Base-by-base conservation (phyloP, 768 basidiomycete genomes). In the Collybia sp. region DNA sequence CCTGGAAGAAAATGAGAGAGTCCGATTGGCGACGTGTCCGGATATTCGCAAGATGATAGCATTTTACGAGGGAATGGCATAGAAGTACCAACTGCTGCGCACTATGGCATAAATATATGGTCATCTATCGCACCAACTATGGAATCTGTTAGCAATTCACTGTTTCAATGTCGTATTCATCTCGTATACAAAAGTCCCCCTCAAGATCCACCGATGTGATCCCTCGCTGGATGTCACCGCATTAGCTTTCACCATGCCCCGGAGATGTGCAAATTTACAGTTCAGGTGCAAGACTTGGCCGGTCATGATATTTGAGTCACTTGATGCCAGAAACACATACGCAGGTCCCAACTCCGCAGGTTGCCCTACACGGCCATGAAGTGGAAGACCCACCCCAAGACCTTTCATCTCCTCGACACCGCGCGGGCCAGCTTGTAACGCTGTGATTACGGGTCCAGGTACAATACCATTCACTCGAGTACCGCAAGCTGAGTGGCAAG, bases 1-100 rank as follows among this genome's bases (percentile, higher is more conserved):
- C 12, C 66, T 83, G 17, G 66, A 69, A 37, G 85, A 88, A 48
- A 68, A 69, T 12, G 85, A 88, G 61, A 76, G 83, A 46, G 73
- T 86, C 12, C 66, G 85, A 42, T 68, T 88, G 19, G 85, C 85
- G 8, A 58, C 86, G 36, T 88, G 85, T 56, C 85, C 85, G 4
- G 75, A 75, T 46, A 70, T 87, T 20, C 71, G 67, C 60, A 76
- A 73, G 60, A 76, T 75, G 31, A 72, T 83, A 18, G 68, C 67
- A 43, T 80, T 81, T 53, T 88, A 80, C 55, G 86, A 88, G 56
- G 57, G 48, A 12, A 53, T 74, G 45, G 54, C 42, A 10, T 16
- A 38, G 36, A 47, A 34, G 45, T 3, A 25, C 41, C 46, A 18
- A 30, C n/a, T n/a, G n/a, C n/a, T n/a, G n/a, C n/a, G n/a, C n/a